These are phyloP conservation scores for Cercospora citrullina DNA, from an alignment of 2,329 filamentous ascomycete species.

Conservation along the genomic window DNA sequence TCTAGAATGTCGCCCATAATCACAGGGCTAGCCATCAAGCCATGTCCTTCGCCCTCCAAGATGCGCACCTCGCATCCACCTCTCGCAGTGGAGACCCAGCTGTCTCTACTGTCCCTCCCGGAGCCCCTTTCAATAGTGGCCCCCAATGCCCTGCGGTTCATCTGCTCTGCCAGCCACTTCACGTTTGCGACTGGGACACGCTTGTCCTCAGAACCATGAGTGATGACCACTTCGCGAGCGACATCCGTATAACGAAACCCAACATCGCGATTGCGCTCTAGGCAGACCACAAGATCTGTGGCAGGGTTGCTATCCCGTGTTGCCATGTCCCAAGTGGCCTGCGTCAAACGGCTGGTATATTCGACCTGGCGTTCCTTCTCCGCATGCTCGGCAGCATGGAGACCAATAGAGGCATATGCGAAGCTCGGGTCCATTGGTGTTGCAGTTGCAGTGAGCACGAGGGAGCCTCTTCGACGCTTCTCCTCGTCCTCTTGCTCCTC, in stretches of 20 bases:
- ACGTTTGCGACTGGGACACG: conserved; percentile 95
- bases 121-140: conserved; percentile 1
- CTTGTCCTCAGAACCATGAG: conserved; percentile 87
- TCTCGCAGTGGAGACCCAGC: conserved; percentile 7
- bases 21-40: conserved; percentile 87
- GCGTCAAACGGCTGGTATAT: conserved; percentile 84
- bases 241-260: conserved; percentile 98
- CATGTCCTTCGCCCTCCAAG: conserved; percentile 88
- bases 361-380: conserved; percentile 70
- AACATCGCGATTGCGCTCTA: conserved; percentile 86
- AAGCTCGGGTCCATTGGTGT: conserved; percentile 44
- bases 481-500: conserved; percentile 31
- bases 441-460: conserved; percentile 38
- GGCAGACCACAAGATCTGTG: conserved; percentile 85
- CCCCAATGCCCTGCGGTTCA: conserved; percentile 54
- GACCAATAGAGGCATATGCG: conserved; percentile 40
- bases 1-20: conserved; percentile 95
- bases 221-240: conserved; percentile 84
- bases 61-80: conserved; percentile 84
- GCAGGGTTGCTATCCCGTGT: conserved; percentile 91
- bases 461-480: conserved; percentile 26
- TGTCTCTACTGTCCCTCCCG: conserved; percentile 18
- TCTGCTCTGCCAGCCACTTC: conserved; percentile 88
- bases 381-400: conserved; percentile 58
- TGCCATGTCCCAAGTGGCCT: conserved; percentile 90